Evolutionary conservation across 1,139 yeast genomes (phyloP), one percentile per base, ranked within the genome.

Genomic region (Scheffersomyces segobiensis): DNA sequence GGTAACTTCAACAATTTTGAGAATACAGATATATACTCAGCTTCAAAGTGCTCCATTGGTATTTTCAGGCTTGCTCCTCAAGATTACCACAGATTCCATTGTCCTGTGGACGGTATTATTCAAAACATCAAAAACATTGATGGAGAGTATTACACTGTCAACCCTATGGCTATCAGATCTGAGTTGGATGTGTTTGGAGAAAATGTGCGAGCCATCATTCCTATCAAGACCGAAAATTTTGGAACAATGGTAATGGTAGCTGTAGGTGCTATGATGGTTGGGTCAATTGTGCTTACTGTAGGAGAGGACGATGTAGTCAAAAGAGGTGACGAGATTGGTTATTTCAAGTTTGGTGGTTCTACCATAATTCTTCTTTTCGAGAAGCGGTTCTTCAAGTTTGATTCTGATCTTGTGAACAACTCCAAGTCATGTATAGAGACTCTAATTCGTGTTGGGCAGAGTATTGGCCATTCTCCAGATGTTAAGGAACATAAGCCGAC

Each of bases 191-290:
- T 95, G 1, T 95, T 87, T 75, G 97, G 98, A 5, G 98, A 93
- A 67, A 95, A 95, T 68, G 87, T 91, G 1, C 79, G 98, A 47
- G 87, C 88, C 3, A 75, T 93, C 2, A 80, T 93, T 1, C 93
- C 97, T 0, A 87, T 95, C 32, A 86, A 89, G 48, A 85, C 97
- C 0, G 80, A 82, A 52, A 77, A 82, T 26, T 93, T 91, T 72
- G 98, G 98, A 0, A 80, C 84, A 0, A 90, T 95, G 19, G 79
- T 91, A 63, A 82, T 91, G 75, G 85, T 92, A 26, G 87, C 96
- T 7, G 92, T 95, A 8, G 99, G 99, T 26, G 99, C 99, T 0
- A 95, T 95, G 98, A 93, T 95, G 98, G 99, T 95, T 3, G 98
- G 98, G 0, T 89, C 97, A 2, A 93, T 88, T 3, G 83, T 92